These are phyloP conservation scores for Vigna radiata DNA, from an alignment of 306 rosid species.

Conservation along the genomic window DNA sequence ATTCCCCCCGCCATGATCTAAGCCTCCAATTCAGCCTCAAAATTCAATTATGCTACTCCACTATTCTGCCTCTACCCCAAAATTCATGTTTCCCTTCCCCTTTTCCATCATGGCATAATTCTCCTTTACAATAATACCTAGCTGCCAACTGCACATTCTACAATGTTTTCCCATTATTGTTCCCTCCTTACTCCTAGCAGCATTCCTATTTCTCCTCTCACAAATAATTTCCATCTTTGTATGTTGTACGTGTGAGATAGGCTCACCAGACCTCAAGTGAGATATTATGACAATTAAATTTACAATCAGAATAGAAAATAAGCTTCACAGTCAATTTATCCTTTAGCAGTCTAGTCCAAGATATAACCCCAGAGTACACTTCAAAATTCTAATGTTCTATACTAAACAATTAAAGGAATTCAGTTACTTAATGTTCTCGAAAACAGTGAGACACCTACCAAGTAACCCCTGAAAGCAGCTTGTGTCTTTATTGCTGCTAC, in stretches of 20 bases:
- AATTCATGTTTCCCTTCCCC: not conserved
- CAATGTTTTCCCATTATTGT: not conserved
- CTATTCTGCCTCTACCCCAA: not conserved
- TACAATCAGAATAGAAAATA: slow-evolving; percentile 15
- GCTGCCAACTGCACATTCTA: not conserved
- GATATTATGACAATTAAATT: slow-evolving; percentile 21
- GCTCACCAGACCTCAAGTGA: not conserved
- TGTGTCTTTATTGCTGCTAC: slow-evolving; percentile 75
- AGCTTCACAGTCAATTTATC: not conserved
- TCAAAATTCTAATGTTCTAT: not conserved
- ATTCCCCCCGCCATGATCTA: not conserved
- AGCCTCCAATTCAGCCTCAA: not conserved
- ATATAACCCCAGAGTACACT: not conserved
- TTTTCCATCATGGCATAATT: not conserved
- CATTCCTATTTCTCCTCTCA: slow-evolving; percentile 6
- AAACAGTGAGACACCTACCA: slow-evolving; percentile 59
- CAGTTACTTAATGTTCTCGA: slow-evolving; percentile 14
- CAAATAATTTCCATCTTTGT: not conserved
- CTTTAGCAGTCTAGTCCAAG: not conserved
- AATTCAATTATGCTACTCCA: not conserved
- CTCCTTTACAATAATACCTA: not conserved
- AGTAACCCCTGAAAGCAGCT: slow-evolving; percentile 84
- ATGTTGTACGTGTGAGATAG: not conserved
- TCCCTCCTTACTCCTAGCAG: not conserved
- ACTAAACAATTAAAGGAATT: not conserved